Base-by-base conservation (phyloP, 2,329 filamentous ascomycete genomes). In the Blumeria graminis region DNA sequence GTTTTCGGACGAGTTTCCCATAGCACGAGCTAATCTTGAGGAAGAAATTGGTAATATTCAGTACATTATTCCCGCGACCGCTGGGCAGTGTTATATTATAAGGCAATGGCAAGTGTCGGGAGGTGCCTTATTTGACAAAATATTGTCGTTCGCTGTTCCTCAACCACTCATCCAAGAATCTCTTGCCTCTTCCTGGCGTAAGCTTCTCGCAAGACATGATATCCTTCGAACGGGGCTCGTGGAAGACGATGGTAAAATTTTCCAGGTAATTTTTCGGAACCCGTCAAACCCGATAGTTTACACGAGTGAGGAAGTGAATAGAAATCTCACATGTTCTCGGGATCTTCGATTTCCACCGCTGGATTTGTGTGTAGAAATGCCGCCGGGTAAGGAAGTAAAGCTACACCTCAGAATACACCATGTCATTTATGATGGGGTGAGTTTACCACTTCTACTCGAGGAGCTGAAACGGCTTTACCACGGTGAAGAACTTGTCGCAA, bases 401-500 rank as follows among this genome's bases (percentile, higher is more conserved):
- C 32, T 68, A 8, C 60, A 75, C 1, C 71, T 87, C 5, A 72
- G 72, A 32, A 81, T 95, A 4, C 88, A 94, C 60, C 89, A 96
- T 66, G 84, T 85, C 0, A 72, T 95, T 0, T 96, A 95, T 64
- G 90, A 95, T 66, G 88, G 82, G 6, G 74, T 93, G 58, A 92
- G 85, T 62, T 71, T 95, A 4, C 77, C 81, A 0, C 65, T 74
- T 0, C 69, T 94, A 6, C 70, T 87, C 22, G 65, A 73, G 13
- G 68, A 75, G 43, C 68, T 82, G 11, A 67, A 73, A 59, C 59
- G 63, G 71, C 38, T 80, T 66, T 68, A 69, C 62, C 41, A 63
- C 61, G 52, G 60, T 13, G 10, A 58, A 9, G n/a, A 35, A 28
- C 1, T 59, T 10, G n/a, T 41, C 1, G 34, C 57, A 9, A 8